Base-by-base conservation (phyloP, 2,329 filamentous ascomycete genomes). In the Talaromyces sp. region DNA sequence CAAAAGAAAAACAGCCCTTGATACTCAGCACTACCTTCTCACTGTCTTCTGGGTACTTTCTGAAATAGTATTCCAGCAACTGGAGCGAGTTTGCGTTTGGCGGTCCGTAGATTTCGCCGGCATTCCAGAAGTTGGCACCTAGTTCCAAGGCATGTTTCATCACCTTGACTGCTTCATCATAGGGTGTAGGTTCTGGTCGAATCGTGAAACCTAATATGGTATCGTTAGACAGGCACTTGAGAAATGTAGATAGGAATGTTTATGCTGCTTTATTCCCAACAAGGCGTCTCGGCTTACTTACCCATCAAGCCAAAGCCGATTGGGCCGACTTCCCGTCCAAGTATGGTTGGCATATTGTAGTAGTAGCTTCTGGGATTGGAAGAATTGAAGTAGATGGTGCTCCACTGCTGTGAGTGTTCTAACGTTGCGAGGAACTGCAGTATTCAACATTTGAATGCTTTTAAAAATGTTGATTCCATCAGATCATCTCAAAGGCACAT, bases 11-110 rank as follows among this genome's bases (percentile, higher is more conserved):
- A 7, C 79, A 82, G 27, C 86, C 86, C 74, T 89, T 89, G 69
- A 89, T 80, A 66, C 79, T 81, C 52, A 89, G 72, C 9, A 86
- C 79, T 8, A 89, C 78, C 67, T 85, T 84, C 53, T 81, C 75
- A 10, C 85, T 85, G 64, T 89, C 83, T 63, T 86, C 83, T 1
- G 87, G 86, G 68, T 89, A 83, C 61, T 81, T 80, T 26, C 78
- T 78, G 68, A 89, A 88, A 74, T 89, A 89, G 32, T 79, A 76
- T 63, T 84, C 80, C 29, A 89, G 72, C 8, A 89, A n/a, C 9
- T 46, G 73, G 31, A 82, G 80, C 66, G 87, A 71, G 2, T 80
- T 84, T 74, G 88, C 87, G 68, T 79, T 79, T 24, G 81, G 69
- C 0, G 70, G 80, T 31, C 87, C 87, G 73, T 90, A 90, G 69